These are phyloP conservation scores for Thraustotheca clavata DNA, from an alignment of 352 stramenopile genomes.

Conservation along the genomic window DNA sequence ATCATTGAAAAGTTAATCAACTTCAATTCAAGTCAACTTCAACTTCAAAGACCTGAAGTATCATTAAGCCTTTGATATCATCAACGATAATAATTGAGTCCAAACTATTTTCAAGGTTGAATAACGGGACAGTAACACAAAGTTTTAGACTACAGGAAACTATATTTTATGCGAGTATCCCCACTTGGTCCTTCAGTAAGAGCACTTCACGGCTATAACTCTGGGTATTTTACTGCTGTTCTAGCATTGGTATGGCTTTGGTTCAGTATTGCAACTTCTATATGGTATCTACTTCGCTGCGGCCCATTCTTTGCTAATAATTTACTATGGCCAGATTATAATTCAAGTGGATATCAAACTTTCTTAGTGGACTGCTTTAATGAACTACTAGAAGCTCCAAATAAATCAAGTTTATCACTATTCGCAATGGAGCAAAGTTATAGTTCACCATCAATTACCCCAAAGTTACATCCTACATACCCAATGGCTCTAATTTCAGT, in stretches of 20 bases:
- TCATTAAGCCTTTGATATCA: no score
- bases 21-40: no score
- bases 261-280: background rate
- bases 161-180: no score
- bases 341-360: background rate
- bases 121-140: no score
- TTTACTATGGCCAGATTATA: constrained; percentile 9
- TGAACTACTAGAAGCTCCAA: background rate
- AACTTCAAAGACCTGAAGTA: no score
- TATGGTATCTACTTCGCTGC: background rate
- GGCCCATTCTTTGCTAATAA: background rate
- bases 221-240: background rate
- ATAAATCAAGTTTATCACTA: background rate
- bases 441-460: background rate
- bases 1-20: no score
- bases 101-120: no score
- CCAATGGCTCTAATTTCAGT: background rate
- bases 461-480: background rate
- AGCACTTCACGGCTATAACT: no score
- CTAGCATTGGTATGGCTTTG: background rate
- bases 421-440: background rate
- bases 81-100: no score
- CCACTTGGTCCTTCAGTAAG: no score
- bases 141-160: no score
- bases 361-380: constrained; percentile 15